Evolutionary conservation across 2,329 filamentous ascomycete species (phyloP), one percentile per base, ranked within the genome.

Genomic region (Malbranchea zuffiana): DNA sequence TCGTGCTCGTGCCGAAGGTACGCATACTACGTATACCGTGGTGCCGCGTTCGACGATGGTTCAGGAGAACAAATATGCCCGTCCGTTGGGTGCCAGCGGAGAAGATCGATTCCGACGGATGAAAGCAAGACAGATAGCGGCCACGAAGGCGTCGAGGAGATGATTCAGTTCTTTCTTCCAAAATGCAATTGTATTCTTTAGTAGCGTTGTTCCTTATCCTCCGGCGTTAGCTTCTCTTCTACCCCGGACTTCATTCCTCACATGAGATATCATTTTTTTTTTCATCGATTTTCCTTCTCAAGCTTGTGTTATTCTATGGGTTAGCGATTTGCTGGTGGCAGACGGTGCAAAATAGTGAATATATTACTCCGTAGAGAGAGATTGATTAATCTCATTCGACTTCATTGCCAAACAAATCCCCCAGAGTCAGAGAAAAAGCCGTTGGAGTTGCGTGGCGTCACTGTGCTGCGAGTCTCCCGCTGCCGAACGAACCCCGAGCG

Each of bases 1-100:
- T 47, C 67, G 75, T 49, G 75, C 75, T 20, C 66, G 74, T 41
- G 66, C 73, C 44, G 69, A 78, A 45, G 65, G 66, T 31, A 69
- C 68, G n/a, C 63, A 72, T 23, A 71, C 70, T 32, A 75, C 68
- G 15, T 80, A 79, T 52, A 74, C 67, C 4, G 68, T 79, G 46
- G 75, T 74, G 32, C 75, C 75, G n/a, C 71, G 68, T 52, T 74
- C 67, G 53, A 74, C 68, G 29, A 55, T 64, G 34, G 53, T 64
- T 10, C 55, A 57, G 32, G 60, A 64, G 41, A 63, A 57, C 47
- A 62, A 60, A 39, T 67, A 62, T 48, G 60, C 63, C 6, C 60
- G 63, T 43, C 63, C 64, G 10, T 37, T 66, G 44, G 65, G 63
- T 33, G 55, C 62, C 32, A 65, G 63, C 40, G 63, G 63, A 43